Evolutionary conservation across 2,329 filamentous ascomycete genomes (phyloP).

Genomic region (Escovopsis weberi): DNA sequence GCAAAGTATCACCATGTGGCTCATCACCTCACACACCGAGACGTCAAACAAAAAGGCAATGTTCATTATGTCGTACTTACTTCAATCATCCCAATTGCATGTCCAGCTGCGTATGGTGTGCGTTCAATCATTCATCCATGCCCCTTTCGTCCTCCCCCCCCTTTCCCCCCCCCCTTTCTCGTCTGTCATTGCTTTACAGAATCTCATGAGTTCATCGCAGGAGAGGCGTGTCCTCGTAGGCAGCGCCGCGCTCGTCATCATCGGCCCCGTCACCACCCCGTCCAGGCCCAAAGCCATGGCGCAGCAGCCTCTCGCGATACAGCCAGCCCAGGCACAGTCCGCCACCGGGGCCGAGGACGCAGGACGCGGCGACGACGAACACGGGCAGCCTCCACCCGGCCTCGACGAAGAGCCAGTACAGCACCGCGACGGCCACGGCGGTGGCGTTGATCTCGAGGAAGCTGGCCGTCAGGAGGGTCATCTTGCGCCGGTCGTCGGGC

Average conservation of each 20-base stretch:
- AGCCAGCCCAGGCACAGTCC: conserved; percentile 25
- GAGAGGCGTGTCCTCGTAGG: conserved; percentile 21
- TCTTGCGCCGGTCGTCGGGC: conserved; percentile 31
- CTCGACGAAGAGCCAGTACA: conserved; percentile 41
- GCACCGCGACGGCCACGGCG: conserved; percentile 30
- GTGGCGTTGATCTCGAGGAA: conserved; percentile 33
- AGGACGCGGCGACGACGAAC: conserved; percentile 15
- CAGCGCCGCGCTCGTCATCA: conserved; percentile 7
- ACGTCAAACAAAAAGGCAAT: too few species aligned
- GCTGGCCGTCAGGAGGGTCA: conserved; percentile 31
- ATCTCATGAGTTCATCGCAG: conserved; percentile 10
- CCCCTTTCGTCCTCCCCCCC: background rate
- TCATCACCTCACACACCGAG: too few species aligned
- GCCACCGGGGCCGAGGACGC: conserved; percentile 23
- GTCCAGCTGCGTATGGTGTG: background rate
- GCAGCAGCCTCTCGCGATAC: conserved; percentile 23
- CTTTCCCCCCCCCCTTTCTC: background rate
- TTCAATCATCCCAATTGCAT: background rate
- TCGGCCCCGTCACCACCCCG: conserved; percentile 1
- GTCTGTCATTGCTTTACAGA: background rate
- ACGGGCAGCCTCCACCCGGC: conserved; percentile 27
- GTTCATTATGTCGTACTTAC: background rate
- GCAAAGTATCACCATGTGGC: too few species aligned
- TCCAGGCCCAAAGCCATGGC: conserved; percentile 8
- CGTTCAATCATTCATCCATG: background rate